Base-by-base conservation (phyloP, 1,139 yeast genomes). In the Magnusiomyces fungicola region DNA sequence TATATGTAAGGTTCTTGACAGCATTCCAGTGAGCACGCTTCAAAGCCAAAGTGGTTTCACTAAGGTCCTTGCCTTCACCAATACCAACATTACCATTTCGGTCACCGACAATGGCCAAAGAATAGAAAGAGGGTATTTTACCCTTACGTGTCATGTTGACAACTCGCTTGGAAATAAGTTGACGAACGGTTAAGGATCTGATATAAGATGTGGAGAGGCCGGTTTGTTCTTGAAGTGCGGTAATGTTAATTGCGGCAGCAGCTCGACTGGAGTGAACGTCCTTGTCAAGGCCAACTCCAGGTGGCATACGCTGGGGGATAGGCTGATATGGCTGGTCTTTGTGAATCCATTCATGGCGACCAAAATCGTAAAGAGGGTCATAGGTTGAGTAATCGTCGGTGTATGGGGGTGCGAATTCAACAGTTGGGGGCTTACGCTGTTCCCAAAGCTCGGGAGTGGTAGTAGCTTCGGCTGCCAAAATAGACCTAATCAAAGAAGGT, bases 101-200 rank as follows among this genome's bases (percentile, higher is more conserved):
- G 68, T 94, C 96, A 44, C 99, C 99, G 7, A 85, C 96, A 39
- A 90, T 87, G 9, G 90, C 94, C 61, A 92, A 69, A 1, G 90
- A 85, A 66, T 87, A 92, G 66, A 81, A 84, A 45, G 89, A 81
- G 45, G 84, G 81, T 57, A 88, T 87, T 66, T 90, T 92, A 65
- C 98, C 98, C 73, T 89, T 87, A 45, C 90, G 80, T 1, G 97
- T 92, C 74, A 89, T 95, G 65, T 90, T 88, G 50, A 90, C 83
- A 29, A 92, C 97, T 53, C 88, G 74, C 69, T 88, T 89, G 72
- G 60, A 57, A 42, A 64, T 56, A 49, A 59, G 53, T 42, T 56
- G 58, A 62, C 85, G 81, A 55, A 80, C 80, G 50, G 77, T 76
- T 54, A 90, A 76, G 45, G 74, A 75, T 53, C 76, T 72, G 58